Percentiles rank a stretch among this genome's conserved stretches.
phyloP scores from a whole-genome alignment of 1,139 yeast genomes.

The Pneumocystis jirovecii region DNA sequence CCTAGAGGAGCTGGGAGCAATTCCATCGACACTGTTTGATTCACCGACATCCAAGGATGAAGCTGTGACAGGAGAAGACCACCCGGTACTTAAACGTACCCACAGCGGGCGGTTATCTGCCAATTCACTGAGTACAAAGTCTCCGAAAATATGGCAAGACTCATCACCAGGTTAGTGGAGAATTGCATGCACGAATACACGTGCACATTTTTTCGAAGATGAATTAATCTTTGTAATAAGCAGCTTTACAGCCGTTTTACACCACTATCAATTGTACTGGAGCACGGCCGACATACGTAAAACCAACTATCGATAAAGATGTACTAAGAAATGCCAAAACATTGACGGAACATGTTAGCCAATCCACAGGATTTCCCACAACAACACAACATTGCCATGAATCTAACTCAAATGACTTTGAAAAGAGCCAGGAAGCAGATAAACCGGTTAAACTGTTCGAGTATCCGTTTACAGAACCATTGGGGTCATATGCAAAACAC shows the following conservation, averaged over 20 bases:
- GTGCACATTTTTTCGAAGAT: too few relatives aligned
- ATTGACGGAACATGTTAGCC: neutral
- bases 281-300: neutral
- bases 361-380: neutral
- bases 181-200: neutral
- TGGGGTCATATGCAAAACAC: neutral
- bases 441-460: neutral
- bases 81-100: neutral
- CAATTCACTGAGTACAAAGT: neutral
- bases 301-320: neutral
- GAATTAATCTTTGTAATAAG: neutral
- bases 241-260: neutral
- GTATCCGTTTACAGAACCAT: neutral
- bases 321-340: neutral
- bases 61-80: neutral
- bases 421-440: neutral
- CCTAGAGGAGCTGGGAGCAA: conserved; percentile 13
- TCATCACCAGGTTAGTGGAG: neutral
- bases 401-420: neutral
- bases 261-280: neutral
- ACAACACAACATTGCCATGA: neutral
- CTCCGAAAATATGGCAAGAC: neutral
- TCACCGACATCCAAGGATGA: conserved; percentile 9
- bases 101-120: neutral
- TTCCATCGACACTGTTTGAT: conserved; percentile 14